Percentiles rank a stretch among this genome's conserved stretches.
Conservation (phyloP, 371 early-diverging fungal species). For the Fennellomyces sp. region DNA sequence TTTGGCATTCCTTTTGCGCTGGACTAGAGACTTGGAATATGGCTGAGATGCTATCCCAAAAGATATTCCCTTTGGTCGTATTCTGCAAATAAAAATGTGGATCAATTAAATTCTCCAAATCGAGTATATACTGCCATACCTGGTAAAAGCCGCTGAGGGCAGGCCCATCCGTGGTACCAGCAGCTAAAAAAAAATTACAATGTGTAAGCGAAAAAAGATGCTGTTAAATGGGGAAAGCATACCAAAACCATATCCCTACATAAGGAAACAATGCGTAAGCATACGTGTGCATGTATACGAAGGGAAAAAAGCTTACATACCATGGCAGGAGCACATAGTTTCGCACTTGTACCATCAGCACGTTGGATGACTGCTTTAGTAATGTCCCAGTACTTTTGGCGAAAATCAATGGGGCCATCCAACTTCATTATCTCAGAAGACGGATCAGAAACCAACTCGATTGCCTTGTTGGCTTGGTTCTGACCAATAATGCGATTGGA, state of each 20-base stretch:
- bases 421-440: background rate
- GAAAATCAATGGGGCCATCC: conserved; percentile 36
- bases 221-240: background rate
- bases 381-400: conserved; percentile 47
- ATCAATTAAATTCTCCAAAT: conserved; percentile 13
- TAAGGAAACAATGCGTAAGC: conserved; percentile 6
- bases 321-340: conserved; percentile 45
- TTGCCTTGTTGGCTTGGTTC: conserved; percentile 42
- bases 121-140: conserved; percentile 18
- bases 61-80: conserved; percentile 34
- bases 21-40: conserved; percentile 40
- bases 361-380: conserved; percentile 34
- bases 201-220: conserved; percentile 2
- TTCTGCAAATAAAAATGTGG: conserved; percentile 24
- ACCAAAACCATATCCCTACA: conserved; percentile 42
- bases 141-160: conserved; percentile 42
- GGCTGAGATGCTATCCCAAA: conserved; percentile 49
- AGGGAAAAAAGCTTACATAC: conserved; percentile 19
- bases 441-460: conserved; percentile 23
- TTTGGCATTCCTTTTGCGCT: conserved; percentile 54
- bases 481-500: conserved; percentile 65
- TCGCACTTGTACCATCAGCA: conserved; percentile 18
- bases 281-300: background rate
- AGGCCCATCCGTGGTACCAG: conserved; percentile 69
- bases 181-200: conserved; percentile 26